Evolutionary conservation across 2,329 filamentous ascomycete species (phyloP).

Genomic region (Aspergillus candidus): DNA sequence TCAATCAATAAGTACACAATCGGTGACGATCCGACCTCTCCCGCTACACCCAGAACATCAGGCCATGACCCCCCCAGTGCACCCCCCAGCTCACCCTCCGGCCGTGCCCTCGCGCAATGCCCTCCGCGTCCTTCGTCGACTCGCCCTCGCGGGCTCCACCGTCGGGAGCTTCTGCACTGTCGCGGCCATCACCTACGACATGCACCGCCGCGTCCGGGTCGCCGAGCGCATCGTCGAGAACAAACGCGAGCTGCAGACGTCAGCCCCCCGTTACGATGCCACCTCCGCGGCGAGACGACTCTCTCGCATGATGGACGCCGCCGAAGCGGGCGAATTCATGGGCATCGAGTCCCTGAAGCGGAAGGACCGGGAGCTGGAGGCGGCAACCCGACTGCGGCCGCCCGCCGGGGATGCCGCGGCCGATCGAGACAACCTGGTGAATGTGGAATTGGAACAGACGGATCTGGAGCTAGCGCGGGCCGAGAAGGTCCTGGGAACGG

Average conservation of each 20-base stretch:
- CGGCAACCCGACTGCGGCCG: no score
- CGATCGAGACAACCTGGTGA: no score
- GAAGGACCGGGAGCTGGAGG: constrained; percentile 14
- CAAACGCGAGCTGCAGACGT: constrained; percentile 37
- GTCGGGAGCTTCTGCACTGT: constrained; percentile 38
- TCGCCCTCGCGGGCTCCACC: constrained; percentile 32
- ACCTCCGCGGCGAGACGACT: constrained; percentile 32
- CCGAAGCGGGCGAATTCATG: constrained; percentile 39
- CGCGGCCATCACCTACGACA: constrained; percentile 38
- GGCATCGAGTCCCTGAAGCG: constrained; percentile 33
- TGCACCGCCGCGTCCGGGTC: constrained; percentile 34
- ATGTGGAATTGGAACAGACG: no score
- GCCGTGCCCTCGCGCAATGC: constrained; percentile 41
- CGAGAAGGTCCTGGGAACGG: not conserved
- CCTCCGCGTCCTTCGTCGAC: constrained; percentile 34
- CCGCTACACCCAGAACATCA: constrained; percentile 19
- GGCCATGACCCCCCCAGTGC: constrained; percentile 27
- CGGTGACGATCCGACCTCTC: constrained; percentile 2
- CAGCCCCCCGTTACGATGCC: constrained; percentile 38
- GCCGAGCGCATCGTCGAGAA: constrained; percentile 41
- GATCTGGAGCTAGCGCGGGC: not conserved
- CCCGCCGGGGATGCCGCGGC: no score
- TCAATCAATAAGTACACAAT: constrained; percentile 6
- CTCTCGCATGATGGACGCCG: constrained; percentile 39
- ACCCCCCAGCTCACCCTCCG: constrained; percentile 21